These are phyloP conservation scores for Fallopia convolvulus DNA, from an alignment of 148 eudicot species.

Conservation along the genomic window DNA sequence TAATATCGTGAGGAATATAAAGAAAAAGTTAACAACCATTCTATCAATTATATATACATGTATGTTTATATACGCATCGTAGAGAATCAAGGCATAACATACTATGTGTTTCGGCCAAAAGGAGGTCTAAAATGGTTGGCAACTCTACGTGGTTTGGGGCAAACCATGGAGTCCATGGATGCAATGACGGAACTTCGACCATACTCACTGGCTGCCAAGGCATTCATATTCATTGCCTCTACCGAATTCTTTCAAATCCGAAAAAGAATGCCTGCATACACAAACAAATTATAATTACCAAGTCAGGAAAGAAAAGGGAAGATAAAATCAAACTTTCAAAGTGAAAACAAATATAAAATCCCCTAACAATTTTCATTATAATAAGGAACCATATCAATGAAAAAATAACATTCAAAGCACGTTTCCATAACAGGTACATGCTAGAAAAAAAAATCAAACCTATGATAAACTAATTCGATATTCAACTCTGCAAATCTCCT, in stretches of 20 bases:
- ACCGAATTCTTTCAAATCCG: conserved; percentile 1
- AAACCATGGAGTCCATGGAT: conserved; percentile 32
- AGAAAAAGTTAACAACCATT: not conserved
- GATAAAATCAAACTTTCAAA: not conserved
- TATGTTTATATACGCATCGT: not conserved
- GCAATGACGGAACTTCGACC: conserved; percentile 4
- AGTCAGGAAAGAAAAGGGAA: not conserved
- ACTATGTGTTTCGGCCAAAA: conserved; percentile 20
- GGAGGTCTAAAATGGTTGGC: conserved; percentile 22
- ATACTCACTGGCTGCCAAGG: conserved; percentile 10
- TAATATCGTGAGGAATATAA: not conserved
- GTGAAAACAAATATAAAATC: not conserved
- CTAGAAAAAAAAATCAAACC: not conserved
- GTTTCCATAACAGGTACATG: not conserved
- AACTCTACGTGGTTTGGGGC: conserved; percentile 53
- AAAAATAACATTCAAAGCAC: not conserved
- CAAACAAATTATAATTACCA: not conserved
- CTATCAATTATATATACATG: not conserved
- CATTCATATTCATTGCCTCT: conserved; percentile 9
- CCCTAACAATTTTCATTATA: not conserved
- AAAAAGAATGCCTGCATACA: conserved; percentile 5
- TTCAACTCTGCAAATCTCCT: not conserved
- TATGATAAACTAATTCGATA: not conserved
- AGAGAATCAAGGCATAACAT: not conserved
- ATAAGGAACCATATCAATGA: not conserved